Evolutionary conservation across 169 alveolate genomes (phyloP).

Genomic region (Hepatocystis sp.): DNA sequence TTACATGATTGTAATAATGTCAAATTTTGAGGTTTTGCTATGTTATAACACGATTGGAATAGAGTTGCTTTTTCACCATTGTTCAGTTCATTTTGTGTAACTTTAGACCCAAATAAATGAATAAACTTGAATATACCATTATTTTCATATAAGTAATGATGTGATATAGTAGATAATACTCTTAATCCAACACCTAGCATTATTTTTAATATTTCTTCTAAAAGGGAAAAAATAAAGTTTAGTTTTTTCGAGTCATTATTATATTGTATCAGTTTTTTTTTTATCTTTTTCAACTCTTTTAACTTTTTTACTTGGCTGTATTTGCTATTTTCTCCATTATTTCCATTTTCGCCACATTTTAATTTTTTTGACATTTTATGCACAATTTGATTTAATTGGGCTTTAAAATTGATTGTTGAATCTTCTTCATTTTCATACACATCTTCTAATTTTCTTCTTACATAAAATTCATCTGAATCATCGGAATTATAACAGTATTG

Average conservation of each 20-base stretch:
- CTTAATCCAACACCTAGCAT: constrained; percentile 73
- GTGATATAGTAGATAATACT: constrained; percentile 67
- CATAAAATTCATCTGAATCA: constrained; percentile 64
- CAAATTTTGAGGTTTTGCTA: constrained; percentile 62
- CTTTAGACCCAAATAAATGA: constrained; percentile 67
- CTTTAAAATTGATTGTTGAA: constrained; percentile 23
- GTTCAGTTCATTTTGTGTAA: constrained; percentile 27
- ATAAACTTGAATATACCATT: constrained; percentile 69
- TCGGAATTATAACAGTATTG: constrained; percentile 54
- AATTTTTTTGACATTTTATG: constrained; percentile 43
- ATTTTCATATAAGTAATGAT: constrained; percentile 69
- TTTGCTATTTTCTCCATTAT: no score
- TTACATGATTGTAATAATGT: constrained; percentile 69
- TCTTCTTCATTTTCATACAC: constrained; percentile 22
- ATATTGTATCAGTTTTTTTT: constrained; percentile 38
- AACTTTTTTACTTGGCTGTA: no score
- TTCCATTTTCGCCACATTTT: constrained; percentile 34
- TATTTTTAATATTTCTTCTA: constrained; percentile 76
- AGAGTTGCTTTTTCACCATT: constrained; percentile 23
- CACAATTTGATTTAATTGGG: constrained; percentile 51
- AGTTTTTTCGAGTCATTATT: constrained; percentile 70
- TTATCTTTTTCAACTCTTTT: constrained; percentile 43
- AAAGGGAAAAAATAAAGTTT: constrained; percentile 57
- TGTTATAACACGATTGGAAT: constrained; percentile 62
- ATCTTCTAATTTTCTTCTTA: constrained; percentile 52